These are phyloP conservation scores for Globisporangium barbulae DNA, from an alignment of 352 stramenopile genomes.

Conservation along the genomic window DNA sequence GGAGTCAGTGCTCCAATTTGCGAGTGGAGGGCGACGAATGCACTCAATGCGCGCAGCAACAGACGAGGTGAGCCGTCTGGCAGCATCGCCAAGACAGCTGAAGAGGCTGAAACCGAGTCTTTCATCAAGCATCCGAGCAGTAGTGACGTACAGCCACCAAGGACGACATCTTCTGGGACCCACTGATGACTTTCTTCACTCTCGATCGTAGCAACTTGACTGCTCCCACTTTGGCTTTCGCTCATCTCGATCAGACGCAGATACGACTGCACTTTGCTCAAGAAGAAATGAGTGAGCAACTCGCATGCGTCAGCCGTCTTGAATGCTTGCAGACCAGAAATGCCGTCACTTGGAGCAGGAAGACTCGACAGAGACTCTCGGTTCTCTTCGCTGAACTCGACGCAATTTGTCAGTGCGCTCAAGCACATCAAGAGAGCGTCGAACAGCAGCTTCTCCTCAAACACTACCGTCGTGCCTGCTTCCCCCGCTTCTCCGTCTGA, in stretches of 20 bases:
- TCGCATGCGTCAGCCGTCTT: constrained; percentile 22
- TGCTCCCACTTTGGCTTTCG: constrained; percentile 15
- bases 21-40: constrained; percentile 72
- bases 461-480: neutral
- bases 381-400: constrained; percentile 61
- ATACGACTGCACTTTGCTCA: constrained; percentile 52
- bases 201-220: constrained; percentile 9
- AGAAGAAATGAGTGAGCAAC: constrained; percentile 52
- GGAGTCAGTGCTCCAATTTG: constrained; percentile 71
- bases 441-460: constrained; percentile 50
- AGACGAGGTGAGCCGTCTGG: constrained; percentile 44
- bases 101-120: constrained; percentile 31
- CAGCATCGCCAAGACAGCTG: constrained; percentile 33
- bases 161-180: constrained; percentile 72
- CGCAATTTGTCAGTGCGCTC: constrained; percentile 69
- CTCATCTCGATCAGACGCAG: constrained; percentile 40
- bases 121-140: constrained; percentile 76
- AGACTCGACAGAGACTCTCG: constrained; percentile 33
- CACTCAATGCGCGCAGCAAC: constrained; percentile 48
- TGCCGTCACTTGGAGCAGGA: neutral
- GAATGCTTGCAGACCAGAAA: constrained; percentile 7
- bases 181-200: constrained; percentile 31
- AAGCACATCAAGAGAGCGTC: constrained; percentile 56
- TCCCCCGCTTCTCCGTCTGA: neutral
- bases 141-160: constrained; percentile 62